Conservation (phyloP, 2,329 filamentous ascomycete species). For the Neonectria hederae region DNA sequence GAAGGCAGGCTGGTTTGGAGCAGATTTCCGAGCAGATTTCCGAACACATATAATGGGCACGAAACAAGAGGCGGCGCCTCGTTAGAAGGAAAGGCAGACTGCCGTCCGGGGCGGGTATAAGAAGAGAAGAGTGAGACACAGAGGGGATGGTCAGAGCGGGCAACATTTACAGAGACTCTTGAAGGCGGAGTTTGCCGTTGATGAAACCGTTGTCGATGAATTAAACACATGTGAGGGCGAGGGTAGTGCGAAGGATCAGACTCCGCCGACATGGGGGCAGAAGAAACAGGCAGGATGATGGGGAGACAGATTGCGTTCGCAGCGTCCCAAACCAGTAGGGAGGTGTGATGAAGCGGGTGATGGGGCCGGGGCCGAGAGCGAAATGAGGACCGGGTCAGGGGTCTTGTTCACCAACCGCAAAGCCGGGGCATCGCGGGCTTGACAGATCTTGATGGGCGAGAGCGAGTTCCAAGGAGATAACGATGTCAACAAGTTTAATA, state of each 20-base stretch:
- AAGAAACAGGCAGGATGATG: conserved; percentile 39
- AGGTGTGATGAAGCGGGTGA: conserved; percentile 43
- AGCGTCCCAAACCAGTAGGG: conserved; percentile 36
- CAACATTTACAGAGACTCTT: conserved; percentile 31
- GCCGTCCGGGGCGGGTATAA: conserved; percentile 17
- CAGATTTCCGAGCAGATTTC: conserved; percentile 9
- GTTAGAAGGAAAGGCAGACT: conserved; percentile 1
- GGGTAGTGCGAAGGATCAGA: conserved; percentile 42
- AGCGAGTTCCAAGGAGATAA: conserved; percentile 34
- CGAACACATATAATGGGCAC: conserved; percentile 7
- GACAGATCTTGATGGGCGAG: conserved; percentile 38
- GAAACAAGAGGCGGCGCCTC: conserved; percentile 13
- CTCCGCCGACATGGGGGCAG: conserved; percentile 39
- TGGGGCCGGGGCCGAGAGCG: conserved; percentile 42
- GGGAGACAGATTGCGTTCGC: conserved; percentile 38
- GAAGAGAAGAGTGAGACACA: conserved; percentile 5
- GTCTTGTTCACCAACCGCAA: conserved; percentile 40
- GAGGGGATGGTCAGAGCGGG: conserved; percentile 7
- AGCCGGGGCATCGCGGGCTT: conserved; percentile 40
- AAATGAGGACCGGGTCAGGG: conserved; percentile 42
- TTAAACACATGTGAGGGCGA: conserved; percentile 41
- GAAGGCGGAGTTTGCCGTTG: conserved; percentile 39
- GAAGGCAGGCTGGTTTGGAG: conserved; percentile 6
- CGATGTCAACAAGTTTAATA: conserved; percentile 28
- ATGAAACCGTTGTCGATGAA: conserved; percentile 39